phyloP scores from a whole-genome alignment of 2,329 filamentous ascomycete species.

The Fusarium clavum region DNA sequence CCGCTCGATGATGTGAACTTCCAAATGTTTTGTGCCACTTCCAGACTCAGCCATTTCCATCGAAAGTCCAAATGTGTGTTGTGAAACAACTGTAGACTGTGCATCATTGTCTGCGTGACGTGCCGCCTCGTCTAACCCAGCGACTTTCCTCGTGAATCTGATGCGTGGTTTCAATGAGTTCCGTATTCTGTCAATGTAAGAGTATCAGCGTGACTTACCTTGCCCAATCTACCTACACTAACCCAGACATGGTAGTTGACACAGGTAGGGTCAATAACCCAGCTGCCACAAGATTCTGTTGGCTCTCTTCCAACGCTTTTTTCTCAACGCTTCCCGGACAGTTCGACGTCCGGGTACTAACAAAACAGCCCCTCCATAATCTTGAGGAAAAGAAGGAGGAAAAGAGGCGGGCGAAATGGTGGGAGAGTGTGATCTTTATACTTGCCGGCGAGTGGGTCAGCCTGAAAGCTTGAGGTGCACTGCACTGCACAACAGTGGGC shows the following conservation, averaged over 20 bases:
- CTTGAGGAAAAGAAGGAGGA: background rate
- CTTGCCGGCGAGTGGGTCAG: background rate
- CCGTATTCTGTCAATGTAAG: accelerated
- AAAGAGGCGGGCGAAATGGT: background rate
- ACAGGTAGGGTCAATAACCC: background rate
- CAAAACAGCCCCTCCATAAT: background rate
- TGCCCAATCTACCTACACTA: background rate
- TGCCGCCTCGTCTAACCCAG: background rate
- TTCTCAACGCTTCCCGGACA: background rate
- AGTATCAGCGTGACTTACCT: background rate
- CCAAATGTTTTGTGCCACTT: background rate
- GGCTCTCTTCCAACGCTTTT: background rate
- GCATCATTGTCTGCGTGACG: slow-evolving; percentile 18
- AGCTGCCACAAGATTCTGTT: background rate
- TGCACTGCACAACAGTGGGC: background rate
- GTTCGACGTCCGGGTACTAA: too few relatives aligned
- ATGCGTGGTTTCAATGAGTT: background rate
- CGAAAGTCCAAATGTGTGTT: background rate
- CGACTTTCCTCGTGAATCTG: slow-evolving; percentile 3
- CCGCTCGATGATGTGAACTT: slow-evolving; percentile 2
- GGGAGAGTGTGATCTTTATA: background rate
- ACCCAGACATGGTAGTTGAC: background rate
- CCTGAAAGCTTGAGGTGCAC: background rate
- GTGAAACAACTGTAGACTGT: slow-evolving; percentile 3
- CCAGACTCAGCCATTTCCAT: slow-evolving; percentile 11